These are phyloP conservation scores for Extremus antarcticus DNA, from an alignment of 495 filamentous ascomycete species.

Conservation along the genomic window DNA sequence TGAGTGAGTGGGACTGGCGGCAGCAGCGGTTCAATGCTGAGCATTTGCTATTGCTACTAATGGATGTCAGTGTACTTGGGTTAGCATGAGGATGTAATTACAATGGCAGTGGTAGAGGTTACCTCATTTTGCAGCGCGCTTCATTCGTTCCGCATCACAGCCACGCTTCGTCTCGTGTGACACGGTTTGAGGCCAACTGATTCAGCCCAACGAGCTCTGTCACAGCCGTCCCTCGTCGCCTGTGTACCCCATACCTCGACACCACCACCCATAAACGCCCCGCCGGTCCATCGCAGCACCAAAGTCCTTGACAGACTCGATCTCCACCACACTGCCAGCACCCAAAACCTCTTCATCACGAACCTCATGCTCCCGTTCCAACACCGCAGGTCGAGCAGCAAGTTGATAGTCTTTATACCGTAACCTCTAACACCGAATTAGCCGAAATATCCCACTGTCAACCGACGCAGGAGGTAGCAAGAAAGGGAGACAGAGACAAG, in stretches of 20 bases:
- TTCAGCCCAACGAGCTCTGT: too few species aligned
- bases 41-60: neutral
- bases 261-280: conserved; percentile 30
- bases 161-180: too few species aligned
- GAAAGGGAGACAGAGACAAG: too few species aligned
- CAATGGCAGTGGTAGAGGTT: neutral
- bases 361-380: neutral
- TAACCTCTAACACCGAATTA: conserved; percentile 16
- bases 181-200: too few species aligned
- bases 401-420: conserved; percentile 35
- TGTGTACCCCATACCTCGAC: conserved; percentile 28
- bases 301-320: conserved; percentile 29
- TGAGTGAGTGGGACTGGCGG: neutral
- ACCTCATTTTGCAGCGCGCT: neutral
- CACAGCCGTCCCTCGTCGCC: neutral
- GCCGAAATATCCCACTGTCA: neutral
- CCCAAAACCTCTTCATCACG: neutral
- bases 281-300: conserved; percentile 24
- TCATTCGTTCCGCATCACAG: too few species aligned
- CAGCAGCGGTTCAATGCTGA: too few species aligned
- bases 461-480: neutral
- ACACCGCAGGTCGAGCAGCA: conserved; percentile 16
- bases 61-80: neutral
- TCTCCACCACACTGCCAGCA: conserved; percentile 23
- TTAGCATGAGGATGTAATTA: neutral